Evolutionary conservation across 495 filamentous ascomycete genomes (phyloP).

Genomic region (Annulohypoxylon stygium): DNA sequence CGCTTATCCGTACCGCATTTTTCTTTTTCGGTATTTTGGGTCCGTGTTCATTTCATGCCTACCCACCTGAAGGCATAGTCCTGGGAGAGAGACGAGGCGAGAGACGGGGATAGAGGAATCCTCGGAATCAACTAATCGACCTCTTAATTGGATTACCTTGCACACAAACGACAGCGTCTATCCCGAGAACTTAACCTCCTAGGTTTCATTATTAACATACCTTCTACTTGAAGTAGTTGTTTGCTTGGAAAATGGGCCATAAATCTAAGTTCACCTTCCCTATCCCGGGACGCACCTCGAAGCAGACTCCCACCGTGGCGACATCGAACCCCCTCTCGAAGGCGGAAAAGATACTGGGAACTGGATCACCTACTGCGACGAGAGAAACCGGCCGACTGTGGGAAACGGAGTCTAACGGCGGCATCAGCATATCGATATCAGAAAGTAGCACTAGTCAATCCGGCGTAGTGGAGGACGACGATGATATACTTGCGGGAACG

Average conservation of each 20-base stretch:
- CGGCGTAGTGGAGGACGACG: conserved; percentile 34
- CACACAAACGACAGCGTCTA: conserved; percentile 15
- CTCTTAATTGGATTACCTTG: neutral
- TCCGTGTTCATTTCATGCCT: conserved; percentile 3
- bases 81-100: conserved; percentile 19
- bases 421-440: conserved; percentile 64
- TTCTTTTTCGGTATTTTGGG: conserved; percentile 19
- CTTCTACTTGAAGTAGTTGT: neutral
- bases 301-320: conserved; percentile 42
- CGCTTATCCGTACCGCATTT: conserved; percentile 18
- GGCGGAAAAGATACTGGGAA: conserved; percentile 61
- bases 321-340: conserved; percentile 54
- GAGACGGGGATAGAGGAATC: conserved; percentile 20
- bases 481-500: conserved; percentile 28
- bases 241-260: conserved; percentile 58
- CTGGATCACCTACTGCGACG: conserved; percentile 47
- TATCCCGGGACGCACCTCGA: conserved; percentile 62
- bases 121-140: conserved; percentile 6
- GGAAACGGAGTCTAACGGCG: conserved; percentile 61
- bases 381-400: conserved; percentile 52
- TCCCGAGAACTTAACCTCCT: neutral
- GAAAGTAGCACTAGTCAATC: conserved; percentile 57
- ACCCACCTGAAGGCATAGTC: neutral
- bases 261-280: conserved; percentile 67
- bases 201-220: conserved; percentile 1